These are phyloP conservation scores for Myriosclerotinia scirpicola DNA, from an alignment of 2,329 filamentous ascomycete species.

Conservation along the genomic window DNA sequence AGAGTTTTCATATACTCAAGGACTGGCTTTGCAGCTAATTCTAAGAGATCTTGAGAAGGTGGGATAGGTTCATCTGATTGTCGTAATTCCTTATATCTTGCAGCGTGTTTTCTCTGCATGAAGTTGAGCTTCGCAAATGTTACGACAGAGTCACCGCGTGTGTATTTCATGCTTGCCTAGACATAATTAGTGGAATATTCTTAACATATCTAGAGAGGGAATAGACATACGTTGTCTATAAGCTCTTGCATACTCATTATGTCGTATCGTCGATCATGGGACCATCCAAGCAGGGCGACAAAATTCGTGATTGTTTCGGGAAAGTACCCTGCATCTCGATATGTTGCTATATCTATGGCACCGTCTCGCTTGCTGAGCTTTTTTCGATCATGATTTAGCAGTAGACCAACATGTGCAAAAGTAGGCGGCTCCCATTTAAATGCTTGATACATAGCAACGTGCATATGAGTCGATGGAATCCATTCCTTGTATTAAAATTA, in stretches of 20 bases:
- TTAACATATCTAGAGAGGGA: neutral
- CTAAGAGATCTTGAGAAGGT: constrained; percentile 33
- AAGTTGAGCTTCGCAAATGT: constrained; percentile 76
- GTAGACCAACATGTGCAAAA: constrained; percentile 80
- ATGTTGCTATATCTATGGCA: constrained; percentile 59
- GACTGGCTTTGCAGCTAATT: constrained; percentile 37
- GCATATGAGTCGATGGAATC: constrained; percentile 89
- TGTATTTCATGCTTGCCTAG: constrained; percentile 83
- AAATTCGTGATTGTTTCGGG: constrained; percentile 74
- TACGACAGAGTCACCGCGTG: constrained; percentile 84
- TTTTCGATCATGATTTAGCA: constrained; percentile 65
- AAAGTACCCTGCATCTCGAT: constrained; percentile 59
- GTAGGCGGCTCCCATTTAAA: constrained; percentile 71
- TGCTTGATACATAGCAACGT: constrained; percentile 71
- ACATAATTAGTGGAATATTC: neutral
- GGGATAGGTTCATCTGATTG: constrained; percentile 21
- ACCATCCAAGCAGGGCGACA: constrained; percentile 82
- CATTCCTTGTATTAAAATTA: constrained; percentile 63
- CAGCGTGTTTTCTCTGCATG: constrained; percentile 68
- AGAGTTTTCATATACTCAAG: constrained; percentile 29
- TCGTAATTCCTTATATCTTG: constrained; percentile 33
- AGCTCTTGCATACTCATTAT: constrained; percentile 71
- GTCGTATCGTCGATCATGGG: constrained; percentile 65
- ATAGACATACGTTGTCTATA: constrained; percentile 58
- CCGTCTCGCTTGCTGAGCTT: constrained; percentile 86